Evolutionary conservation across 768 basidiomycete genomes (phyloP), one percentile per base, ranked within the genome.

Genomic region (Suillus subluteus): DNA sequence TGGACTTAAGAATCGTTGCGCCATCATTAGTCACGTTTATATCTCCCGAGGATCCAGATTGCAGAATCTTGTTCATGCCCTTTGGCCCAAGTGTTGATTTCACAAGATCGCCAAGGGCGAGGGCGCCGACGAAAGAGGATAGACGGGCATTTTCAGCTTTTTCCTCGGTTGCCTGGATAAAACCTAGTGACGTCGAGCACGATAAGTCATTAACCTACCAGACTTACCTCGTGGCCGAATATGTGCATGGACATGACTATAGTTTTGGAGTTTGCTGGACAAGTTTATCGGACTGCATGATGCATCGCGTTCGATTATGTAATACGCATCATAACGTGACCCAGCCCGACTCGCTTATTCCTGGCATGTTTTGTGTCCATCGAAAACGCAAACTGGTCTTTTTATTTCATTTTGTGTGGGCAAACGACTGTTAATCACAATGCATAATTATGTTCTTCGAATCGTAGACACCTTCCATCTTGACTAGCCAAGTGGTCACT

Each of bases 1-100:
- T 99, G 58, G 94, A 90, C 78, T 98, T 99, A 66, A 99, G 87
- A 73, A 99, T 99, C 58, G 98, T 99, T 4, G 98, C 98, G 5
- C 98, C 98, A 77, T 99, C 98, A 79, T 99, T 99, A 13, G 98
- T 99, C 59, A 99, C 97, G 69, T 90, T 98, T 73, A 99, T 93
- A 37, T 96, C 93, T 6, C 95, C 95, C 0, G 91, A 88, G 6
- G 95, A 94, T 2, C 79, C 88, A 2, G 95, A 96, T 79, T 96
- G 97, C 18, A 99, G 88, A 69, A 99, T 99, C 83, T 99, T 99
- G 89, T 98, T 99, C 97, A 99, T 99, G 64, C 98, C 98, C 79
- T 99, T 99, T 30, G 98, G 98, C 11, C 98, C 98, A 3, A 99
- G 86, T 9, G 98, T 99, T 1, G 96, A 97, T 81, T 99, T 99